Evolutionary conservation across 1,139 yeast genomes (phyloP), one percentile per base, ranked within the genome.

Genomic region (Lodderomyces theae): DNA sequence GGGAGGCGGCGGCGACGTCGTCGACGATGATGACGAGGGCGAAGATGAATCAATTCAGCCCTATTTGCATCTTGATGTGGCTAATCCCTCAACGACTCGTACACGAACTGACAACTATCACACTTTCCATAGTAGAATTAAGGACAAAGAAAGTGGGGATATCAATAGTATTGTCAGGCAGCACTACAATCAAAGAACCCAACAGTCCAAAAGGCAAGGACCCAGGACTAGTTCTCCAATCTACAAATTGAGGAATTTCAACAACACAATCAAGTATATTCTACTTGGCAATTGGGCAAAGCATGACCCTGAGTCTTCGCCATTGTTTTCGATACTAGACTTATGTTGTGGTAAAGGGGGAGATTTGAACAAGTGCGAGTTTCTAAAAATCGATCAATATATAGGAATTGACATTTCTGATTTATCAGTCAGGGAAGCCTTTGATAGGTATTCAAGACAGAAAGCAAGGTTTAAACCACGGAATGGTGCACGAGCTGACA

Each of bases 291-390:
- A 82, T 50, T 81, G 72, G 60, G 79, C 82, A 40, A 65, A 63
- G 33, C 56, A 57, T 18, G 68, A 68, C 4, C 68, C 72, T 2
- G 77, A 76, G 25, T 71, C 74, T 13, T 17, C 39, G 8, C 34
- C 34, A 15, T 66, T 70, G 1, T 59, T 63, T 16, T 60, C 66
- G 10, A 51, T 86, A 1, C 66, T 92, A 30, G 99, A 92, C 56
- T 63, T 92, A 42, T 96, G 97, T 17, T 92, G 98, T 63, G 99
- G 99, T 12, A 94, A 92, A 61, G 99, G 99, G 35, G 99, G 99
- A 15, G 99, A 92, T 64, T 66, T 94, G 54, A 79, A 86, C 54
- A 92, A 92, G 61, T 90, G 96, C 81, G 86, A 82, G 42, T 80
- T 80, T 52, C 84, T 87, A 2, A 70, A 77, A 10, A 77, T 87